These are phyloP conservation scores for Acidiella bohemica DNA, from an alignment of 495 filamentous ascomycete species.

Conservation along the genomic window DNA sequence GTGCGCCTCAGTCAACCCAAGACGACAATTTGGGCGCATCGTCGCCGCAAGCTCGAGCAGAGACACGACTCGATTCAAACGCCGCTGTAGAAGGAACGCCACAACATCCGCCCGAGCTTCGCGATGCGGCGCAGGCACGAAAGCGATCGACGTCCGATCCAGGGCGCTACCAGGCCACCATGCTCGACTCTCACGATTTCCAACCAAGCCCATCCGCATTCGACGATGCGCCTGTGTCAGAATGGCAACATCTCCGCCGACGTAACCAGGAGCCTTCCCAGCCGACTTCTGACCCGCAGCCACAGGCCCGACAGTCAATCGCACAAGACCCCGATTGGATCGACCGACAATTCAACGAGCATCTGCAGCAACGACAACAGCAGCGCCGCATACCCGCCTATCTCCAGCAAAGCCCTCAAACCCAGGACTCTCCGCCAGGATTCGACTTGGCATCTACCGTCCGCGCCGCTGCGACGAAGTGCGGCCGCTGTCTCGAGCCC, in stretches of 20 bases:
- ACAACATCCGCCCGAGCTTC: background rate
- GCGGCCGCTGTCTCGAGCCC: conserved; percentile 15
- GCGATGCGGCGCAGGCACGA: background rate
- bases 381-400: background rate
- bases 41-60: too few relatives aligned
- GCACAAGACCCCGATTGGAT: conserved; percentile 6
- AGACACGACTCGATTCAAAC: too few relatives aligned
- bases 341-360: conserved; percentile 9
- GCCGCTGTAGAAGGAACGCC: background rate
- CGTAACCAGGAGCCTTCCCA: conserved; percentile 2
- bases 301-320: background rate
- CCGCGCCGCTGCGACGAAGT: conserved; percentile 1
- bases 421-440: background rate
- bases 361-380: conserved; percentile 3
- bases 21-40: too few relatives aligned
- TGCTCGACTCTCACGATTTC: conserved; percentile 5
- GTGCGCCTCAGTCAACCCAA: too few relatives aligned
- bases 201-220: background rate
- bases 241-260: conserved; percentile 15
- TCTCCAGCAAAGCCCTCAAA: background rate
- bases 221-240: conserved; percentile 7
- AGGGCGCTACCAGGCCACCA: conserved; percentile 10
- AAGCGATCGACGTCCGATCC: background rate
- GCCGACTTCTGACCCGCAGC: background rate
- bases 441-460: background rate